Evolutionary conservation across 108 stramenopile genomes (phyloP), one percentile per base, ranked within the genome.

Genomic region (Parmales sp.): DNA sequence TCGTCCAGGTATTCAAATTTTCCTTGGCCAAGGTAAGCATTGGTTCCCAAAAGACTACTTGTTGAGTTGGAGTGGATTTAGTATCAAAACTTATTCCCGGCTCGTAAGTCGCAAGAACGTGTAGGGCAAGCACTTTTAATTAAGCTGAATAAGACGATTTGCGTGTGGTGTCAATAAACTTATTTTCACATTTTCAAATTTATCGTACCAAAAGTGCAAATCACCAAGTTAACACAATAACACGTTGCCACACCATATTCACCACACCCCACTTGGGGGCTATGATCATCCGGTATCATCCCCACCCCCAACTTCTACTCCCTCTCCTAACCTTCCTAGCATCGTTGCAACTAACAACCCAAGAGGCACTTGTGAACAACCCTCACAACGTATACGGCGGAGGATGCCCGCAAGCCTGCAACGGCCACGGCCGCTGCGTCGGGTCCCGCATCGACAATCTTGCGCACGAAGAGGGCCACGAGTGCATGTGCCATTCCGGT

Each of bases 21-120:
- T 13, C 71, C 69, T 63, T 73, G 64, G 19, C 60, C 70, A 19
- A 74, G 72, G 46, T 77, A 83, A 72, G 37, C 80, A 34, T 72
- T 66, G 37, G 82, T 82, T 28, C 83, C 83, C 38, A 84, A 84
- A 13, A 82, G n/a, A n/a, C n/a, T n/a, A n/a, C n/a, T n/a, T n/a
- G n/a, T n/a, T n/a, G n/a, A n/a, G n/a, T n/a, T n/a, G n/a, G n/a
- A n/a, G n/a, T n/a, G n/a, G n/a, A n/a, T n/a, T n/a, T n/a, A n/a
- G n/a, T n/a, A n/a, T n/a, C n/a, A n/a, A n/a, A n/a, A n/a, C n/a
- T n/a, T n/a, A n/a, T n/a, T n/a, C n/a, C n/a, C n/a, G n/a, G n/a
- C n/a, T n/a, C n/a, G n/a, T n/a, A n/a, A n/a, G n/a, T n/a, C n/a
- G n/a, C n/a, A n/a, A n/a, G n/a, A n/a, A n/a, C n/a, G n/a, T n/a